phyloP scores from a whole-genome alignment of 2,329 filamentous ascomycete genomes.

The Dothistroma septosporum region DNA sequence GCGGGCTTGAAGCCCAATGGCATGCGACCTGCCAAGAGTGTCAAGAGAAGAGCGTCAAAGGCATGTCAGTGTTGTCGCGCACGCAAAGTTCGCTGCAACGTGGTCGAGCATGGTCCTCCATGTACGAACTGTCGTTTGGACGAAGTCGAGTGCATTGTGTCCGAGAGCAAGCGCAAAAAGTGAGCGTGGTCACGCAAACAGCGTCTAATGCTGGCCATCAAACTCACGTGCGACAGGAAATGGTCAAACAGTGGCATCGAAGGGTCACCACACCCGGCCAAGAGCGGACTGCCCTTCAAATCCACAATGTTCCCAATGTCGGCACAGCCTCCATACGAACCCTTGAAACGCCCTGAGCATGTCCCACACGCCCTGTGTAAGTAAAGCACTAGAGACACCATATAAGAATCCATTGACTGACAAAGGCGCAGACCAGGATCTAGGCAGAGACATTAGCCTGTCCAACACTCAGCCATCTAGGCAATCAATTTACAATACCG shows the following conservation, averaged over 20 bases:
- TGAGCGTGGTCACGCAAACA: constrained; percentile 46
- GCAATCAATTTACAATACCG: constrained; percentile 27
- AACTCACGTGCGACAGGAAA: constrained; percentile 29
- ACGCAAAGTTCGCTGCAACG: constrained; percentile 89
- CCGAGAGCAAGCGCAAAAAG: constrained; percentile 79
- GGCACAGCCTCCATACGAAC: constrained; percentile 32
- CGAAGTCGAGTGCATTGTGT: constrained; percentile 66
- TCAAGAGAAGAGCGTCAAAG: constrained; percentile 83
- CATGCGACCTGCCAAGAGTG: constrained; percentile 50
- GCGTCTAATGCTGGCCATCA: neutral
- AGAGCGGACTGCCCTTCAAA: constrained; percentile 20
- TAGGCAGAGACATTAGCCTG: constrained; percentile 24
- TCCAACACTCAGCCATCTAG: constrained; percentile 14
- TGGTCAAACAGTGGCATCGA: constrained; percentile 31
- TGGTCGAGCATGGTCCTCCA: constrained; percentile 77
- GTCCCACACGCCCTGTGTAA: constrained; percentile 62
- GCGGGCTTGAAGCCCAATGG: constrained; percentile 52
- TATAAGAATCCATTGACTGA: constrained; percentile 9
- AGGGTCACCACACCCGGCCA: constrained; percentile 20
- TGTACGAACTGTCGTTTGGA: constrained; percentile 84
- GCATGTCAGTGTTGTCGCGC: constrained; percentile 85
- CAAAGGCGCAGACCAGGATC: constrained; percentile 28
- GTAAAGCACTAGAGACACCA: constrained; percentile 30
- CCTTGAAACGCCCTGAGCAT: constrained; percentile 41
- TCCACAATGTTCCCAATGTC: constrained; percentile 29